phyloP scores from a whole-genome alignment of 108 stramenopile species.

The Pseudonitzschia pungens region DNA sequence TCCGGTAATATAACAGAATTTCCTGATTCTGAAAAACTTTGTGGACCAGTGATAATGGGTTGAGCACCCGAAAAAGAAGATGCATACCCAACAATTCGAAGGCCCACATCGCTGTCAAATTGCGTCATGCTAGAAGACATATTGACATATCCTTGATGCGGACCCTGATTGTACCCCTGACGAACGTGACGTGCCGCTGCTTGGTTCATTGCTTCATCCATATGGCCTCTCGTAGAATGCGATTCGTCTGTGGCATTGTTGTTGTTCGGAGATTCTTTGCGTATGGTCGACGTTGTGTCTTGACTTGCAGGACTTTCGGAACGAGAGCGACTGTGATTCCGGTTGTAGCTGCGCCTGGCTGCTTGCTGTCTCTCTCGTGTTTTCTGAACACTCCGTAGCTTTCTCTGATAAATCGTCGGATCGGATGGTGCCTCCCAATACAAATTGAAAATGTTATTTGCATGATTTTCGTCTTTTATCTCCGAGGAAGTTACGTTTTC shows the following conservation, averaged over 20 bases:
- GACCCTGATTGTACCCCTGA: conserved; percentile 6
- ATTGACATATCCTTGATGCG: conserved; percentile 19
- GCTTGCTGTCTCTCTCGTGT: conserved; percentile 61
- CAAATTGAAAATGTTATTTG: conserved; percentile 54
- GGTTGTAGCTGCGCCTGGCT: conserved; percentile 20
- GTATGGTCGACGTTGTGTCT: conserved; percentile 1
- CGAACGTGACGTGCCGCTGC: conserved; percentile 15
- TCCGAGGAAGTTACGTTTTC: not conserved
- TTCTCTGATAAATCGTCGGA: conserved; percentile 67
- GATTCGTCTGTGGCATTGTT: not conserved
- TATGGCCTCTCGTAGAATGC: not conserved
- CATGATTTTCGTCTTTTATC: conserved; percentile 31
- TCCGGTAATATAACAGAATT: conserved; percentile 38
- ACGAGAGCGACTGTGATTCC: conserved; percentile 4
- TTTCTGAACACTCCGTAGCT: conserved; percentile 56
- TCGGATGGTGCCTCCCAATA: conserved; percentile 83
- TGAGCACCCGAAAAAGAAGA: conserved; percentile 16
- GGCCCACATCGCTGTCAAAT: not conserved
- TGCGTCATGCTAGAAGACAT: conserved; percentile 28
- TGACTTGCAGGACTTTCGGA: conserved; percentile 14
- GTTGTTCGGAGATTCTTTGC: not conserved
- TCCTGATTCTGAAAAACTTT: conserved; percentile 51
- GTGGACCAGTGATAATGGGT: conserved; percentile 44
- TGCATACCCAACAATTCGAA: not conserved
- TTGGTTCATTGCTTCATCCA: conserved; percentile 9